Base-by-base conservation (phyloP, 768 basidiomycete genomes). In the Polyporus arcularius region DNA sequence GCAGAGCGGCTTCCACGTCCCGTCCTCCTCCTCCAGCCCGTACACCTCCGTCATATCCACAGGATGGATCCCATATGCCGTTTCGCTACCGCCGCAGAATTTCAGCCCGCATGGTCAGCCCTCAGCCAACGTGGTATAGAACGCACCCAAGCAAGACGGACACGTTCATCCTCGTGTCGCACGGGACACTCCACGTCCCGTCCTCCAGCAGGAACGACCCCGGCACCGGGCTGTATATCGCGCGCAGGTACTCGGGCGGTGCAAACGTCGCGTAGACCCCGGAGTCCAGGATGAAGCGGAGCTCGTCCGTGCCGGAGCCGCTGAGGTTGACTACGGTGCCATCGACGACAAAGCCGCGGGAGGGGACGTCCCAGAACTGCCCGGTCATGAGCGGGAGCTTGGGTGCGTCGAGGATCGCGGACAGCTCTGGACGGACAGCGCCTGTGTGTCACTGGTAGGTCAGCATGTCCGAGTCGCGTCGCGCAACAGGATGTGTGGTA, bases 111-210 rank as follows among this genome's bases (percentile, higher is more conserved):
- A 6, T 6, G 18, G 15, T 10, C 11, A 26, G 11, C 1, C 11
- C 35, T 7, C 11, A 35, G 6, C 35, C 7, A 1, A 28, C 2
- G 26, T 4, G 30, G 46, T 28, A 9, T 2, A 30, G 5, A 14
- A 51, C 49, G n/a, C 11, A 63, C 57, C 57, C 62, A 16, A 63
- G 21, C 30, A 31, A 30, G 15, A 63, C 30, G 14, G 57, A 51
- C 40, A 63, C 46, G 43, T 63, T 55, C 40, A 57, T 47, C 32
- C 51, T 55, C 16, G 57, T 52, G 31, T 58, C 53, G 26, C 62
- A 63, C 11, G 57, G 57, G 15, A 55, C 48, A 30, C 41, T 47
- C 48, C 58, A 63, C 15, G 53, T 47, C 31, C 57, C 53, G 31
- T 45, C 55, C 12, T 38, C 53, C 48, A 55, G 30, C 14, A 59